Evolutionary conservation across 352 stramenopile species (phyloP), one percentile per base, ranked within the genome.

Genomic region (Globisporangium spinosum): DNA sequence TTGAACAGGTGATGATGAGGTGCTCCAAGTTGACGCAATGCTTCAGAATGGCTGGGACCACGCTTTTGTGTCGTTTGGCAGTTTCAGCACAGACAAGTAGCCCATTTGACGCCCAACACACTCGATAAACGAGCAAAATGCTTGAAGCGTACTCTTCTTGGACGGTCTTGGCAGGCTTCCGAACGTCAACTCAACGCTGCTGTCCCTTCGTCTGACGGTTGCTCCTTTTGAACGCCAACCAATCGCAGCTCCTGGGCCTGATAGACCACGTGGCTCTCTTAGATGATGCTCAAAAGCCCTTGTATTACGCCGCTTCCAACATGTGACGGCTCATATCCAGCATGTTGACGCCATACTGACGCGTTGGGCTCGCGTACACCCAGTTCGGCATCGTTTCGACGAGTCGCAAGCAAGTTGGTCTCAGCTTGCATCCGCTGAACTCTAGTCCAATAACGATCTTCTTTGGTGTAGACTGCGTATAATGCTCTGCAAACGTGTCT

Each of bases 321-420:
- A 1, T 1, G 1, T 22, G 9, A 10, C 38, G 13, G 4, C 38
- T 20, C 6, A 61, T 7, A n/a, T 67, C 22, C 12, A 61, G 22
- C 32, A 34, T 2, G 12, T 20, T 13, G 3, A 67, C 17, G 1
- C 8, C 49, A 23, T 40, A 67, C 23, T 67, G 62, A 4, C 22
- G 34, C 20, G 49, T 40, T n/a, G n/a, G 34, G n/a, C n/a, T 43
- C 6, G n/a, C 51, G 15, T 53, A 67, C 7, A 67, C 62, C 4
- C n/a, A 10, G 20, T 55, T 49, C 8, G 61, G 34, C 32, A 67
- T 40, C 22, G 3, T 5, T 15, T 54, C 20, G 2, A 60, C 22
- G n/a, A 25, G 58, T 5, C 9, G 34, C 0, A 12, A n/a, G 0
- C 3, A 27, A 4, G 12, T 7, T 7, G n/a, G n/a, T 10, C n/a